Conservation (phyloP, 805 yeast genomes). For the Wickerhamiella azymoides region DNA sequence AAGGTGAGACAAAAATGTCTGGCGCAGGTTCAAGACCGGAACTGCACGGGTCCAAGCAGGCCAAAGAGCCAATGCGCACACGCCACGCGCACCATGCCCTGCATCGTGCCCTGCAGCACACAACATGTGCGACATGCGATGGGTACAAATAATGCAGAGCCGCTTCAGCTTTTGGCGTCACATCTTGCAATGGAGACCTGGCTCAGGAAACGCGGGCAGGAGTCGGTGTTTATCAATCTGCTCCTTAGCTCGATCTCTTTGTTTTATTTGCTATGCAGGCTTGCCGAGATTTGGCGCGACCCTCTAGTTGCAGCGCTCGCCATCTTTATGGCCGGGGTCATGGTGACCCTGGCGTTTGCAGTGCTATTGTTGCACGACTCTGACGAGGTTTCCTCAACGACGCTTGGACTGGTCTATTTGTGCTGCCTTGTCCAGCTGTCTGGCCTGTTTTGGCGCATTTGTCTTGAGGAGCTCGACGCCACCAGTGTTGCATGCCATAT, state of each 20-base stretch:
- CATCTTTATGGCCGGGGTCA: slow-evolving; percentile 1
- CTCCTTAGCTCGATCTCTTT: slow-evolving; percentile 1
- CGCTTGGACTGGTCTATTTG: neutral
- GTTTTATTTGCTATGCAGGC: slow-evolving; percentile 1
- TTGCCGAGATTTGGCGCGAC: slow-evolving; percentile 1
- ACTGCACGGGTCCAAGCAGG: too few relatives aligned
- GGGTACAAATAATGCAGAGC: too few relatives aligned
- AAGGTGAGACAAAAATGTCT: too few relatives aligned
- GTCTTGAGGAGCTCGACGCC: neutral
- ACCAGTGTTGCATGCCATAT: neutral
- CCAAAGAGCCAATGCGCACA: too few relatives aligned
- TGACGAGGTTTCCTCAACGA: neutral
- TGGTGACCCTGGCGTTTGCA: neutral
- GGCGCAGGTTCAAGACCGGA: too few relatives aligned
- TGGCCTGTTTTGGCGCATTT: slow-evolving; percentile 4
- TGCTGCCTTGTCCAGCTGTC: slow-evolving; percentile 2
- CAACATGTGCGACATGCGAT: too few relatives aligned
- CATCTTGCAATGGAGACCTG: neutral
- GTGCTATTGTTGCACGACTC: neutral
- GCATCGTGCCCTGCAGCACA: too few relatives aligned
- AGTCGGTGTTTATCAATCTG: neutral
- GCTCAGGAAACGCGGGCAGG: neutral
- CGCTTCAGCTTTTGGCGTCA: too few relatives aligned
- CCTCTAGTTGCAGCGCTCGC: neutral
- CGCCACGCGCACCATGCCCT: too few relatives aligned